Base-by-base conservation (phyloP, 768 basidiomycete species). In the Pisolithus microcarpus region DNA sequence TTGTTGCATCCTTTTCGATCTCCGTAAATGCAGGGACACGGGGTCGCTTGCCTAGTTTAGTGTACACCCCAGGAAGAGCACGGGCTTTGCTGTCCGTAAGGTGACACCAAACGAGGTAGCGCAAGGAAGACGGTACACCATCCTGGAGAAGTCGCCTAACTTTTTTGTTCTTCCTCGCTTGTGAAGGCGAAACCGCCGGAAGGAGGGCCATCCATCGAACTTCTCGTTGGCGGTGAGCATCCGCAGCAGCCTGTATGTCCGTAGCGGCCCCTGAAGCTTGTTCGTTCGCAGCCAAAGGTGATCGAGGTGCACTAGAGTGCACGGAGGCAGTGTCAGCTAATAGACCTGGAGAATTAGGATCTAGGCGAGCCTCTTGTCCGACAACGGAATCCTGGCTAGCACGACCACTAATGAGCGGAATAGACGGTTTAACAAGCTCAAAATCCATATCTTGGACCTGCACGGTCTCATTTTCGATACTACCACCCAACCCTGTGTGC, bases 401-500 rank as follows among this genome's bases (percentile, higher is more conserved):
- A 30, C 78, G 70, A 5, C 71, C 69, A 57, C 62, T 31, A 21
- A 74, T 56, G 21, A 70, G 70, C 0, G 77, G 67, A 10, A 84
- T 54, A n/a, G 68, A 73, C 0, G 87, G 88, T 21, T 78, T 73
- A 31, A 91, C 74, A 13, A 90, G 76, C 67, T 89, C 85, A 56
- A 91, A 91, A 56, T 90, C 87, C 74, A 82, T 84, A 61, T 90
- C 84, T 61, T 86, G 71, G 7, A 90, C 84, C 50, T 91, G 87
- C 5, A 89, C 74, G 1, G 78, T 80, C 56, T 85, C 79, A 38
- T 72, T 69, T 73, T 64, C 67, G 47, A 53, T 56, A 9, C 66
- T 67, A 0, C 18, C 40, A 5, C 54, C 40, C 13, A 66, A 44
- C 43, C 63, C 65, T n/a, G 15, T 28, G 7, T 36, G 45, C 23